Evolutionary conservation across 1,139 yeast species (phyloP).

Genomic region (Yamadazyma diddensiae): DNA sequence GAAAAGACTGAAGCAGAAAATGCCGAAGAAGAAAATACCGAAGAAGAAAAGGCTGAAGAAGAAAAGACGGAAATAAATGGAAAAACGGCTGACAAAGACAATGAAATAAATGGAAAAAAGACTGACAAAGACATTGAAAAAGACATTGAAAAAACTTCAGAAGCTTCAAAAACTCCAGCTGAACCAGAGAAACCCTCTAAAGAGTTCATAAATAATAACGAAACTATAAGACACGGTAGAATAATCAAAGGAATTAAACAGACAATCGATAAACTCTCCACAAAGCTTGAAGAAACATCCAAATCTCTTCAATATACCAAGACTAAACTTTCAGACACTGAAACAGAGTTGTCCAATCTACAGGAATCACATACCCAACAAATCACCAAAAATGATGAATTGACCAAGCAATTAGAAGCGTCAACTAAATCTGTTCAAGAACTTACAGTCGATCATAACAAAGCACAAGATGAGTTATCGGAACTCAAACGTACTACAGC

Average conservation of each 20-base stretch:
- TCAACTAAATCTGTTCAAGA: neutral
- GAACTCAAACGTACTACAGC: neutral
- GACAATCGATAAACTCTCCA: slow-evolving; percentile 5
- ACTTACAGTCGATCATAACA: too few species aligned
- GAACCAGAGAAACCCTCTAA: neutral
- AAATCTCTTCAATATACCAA: neutral
- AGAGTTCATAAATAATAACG: slow-evolving; percentile 5
- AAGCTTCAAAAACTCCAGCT: too few species aligned
- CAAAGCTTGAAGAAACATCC: neutral
- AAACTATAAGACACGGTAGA: slow-evolving; percentile 7
- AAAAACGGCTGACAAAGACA: too few species aligned
- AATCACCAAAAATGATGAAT: too few species aligned
- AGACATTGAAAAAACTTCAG: too few species aligned
- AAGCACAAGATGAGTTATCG: too few species aligned
- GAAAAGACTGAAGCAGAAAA: slow-evolving; percentile 6
- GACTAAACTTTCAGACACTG: neutral
- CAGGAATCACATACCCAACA: neutral
- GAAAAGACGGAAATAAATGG: too few species aligned
- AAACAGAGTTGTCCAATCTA: neutral
- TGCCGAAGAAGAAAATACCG: slow-evolving; percentile 3
- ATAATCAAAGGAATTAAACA: slow-evolving; percentile 8
- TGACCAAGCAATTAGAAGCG: too few species aligned
- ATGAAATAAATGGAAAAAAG: too few species aligned
- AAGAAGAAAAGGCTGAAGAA: too few species aligned
- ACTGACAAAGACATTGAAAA: too few species aligned